phyloP scores from a whole-genome alignment of 2,329 filamentous ascomycete genomes.

The Penicillium digitatum region DNA sequence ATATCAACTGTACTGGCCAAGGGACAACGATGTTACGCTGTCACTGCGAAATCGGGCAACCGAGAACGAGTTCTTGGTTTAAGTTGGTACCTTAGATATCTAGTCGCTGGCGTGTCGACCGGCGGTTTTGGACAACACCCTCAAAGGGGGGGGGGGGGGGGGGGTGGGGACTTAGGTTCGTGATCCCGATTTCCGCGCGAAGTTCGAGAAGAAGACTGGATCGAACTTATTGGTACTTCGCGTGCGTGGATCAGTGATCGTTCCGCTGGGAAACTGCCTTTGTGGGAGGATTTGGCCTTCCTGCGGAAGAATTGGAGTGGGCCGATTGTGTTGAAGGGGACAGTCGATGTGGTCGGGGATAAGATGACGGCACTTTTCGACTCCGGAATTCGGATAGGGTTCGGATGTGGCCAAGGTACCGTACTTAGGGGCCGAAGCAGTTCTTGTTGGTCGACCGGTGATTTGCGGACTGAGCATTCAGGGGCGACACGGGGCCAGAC shows the following conservation, averaged over 20 bases:
- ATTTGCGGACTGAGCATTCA: constrained; percentile 57
- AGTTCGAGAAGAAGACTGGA: constrained; percentile 52
- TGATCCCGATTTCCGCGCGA: constrained; percentile 62
- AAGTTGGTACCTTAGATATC: constrained; percentile 71
- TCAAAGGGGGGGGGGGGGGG: constrained; percentile 55
- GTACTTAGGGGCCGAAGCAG: constrained; percentile 54
- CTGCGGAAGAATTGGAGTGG: constrained; percentile 60
- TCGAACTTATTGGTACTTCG: constrained; percentile 47
- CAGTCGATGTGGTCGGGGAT: constrained; percentile 57
- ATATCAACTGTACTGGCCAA: constrained; percentile 74
- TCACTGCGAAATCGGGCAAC: constrained; percentile 62
- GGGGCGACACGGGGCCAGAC: constrained; percentile 53
- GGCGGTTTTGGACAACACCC: constrained; percentile 59
- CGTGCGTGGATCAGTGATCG: constrained; percentile 52
- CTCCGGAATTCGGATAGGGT: constrained; percentile 49
- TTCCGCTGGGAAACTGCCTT: constrained; percentile 52
- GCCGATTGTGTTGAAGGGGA: constrained; percentile 61
- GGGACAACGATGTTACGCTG: constrained; percentile 60
- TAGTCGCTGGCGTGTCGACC: constrained; percentile 65
- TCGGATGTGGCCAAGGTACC: constrained; percentile 52
- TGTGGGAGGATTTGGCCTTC: constrained; percentile 60
- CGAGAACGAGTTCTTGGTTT: constrained; percentile 57
- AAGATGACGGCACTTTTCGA: constrained; percentile 50
- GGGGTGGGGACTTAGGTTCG: constrained; percentile 58
- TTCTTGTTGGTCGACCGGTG: constrained; percentile 56